Evolutionary conservation across 805 yeast species (phyloP), one percentile per base, ranked within the genome.

Genomic region (Suhomyces pyralidae): DNA sequence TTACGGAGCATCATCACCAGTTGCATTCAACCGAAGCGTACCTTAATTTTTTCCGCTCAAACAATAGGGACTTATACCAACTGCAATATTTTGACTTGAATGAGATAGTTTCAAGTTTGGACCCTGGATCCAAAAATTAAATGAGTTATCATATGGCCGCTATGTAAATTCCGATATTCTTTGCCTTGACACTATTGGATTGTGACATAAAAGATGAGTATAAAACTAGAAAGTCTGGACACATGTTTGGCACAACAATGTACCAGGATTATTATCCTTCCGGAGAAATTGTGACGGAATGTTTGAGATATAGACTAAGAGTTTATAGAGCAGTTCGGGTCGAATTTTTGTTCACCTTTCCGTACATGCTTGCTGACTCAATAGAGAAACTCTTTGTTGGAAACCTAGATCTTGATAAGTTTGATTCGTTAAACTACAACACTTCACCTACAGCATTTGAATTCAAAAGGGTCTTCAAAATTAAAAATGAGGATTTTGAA

Each of bases 231-330:
- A 49, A 49, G 15, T 50, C 52, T 5, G 55, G 55, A 3, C 36
- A 40, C 12, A 49, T 52, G 50, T 45, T 49, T 36, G 55, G 50
- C n/a, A 52, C 50, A 20, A 46, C 47, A 9, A 32, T 40, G 17
- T 49, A 49, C 42, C 52, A 45, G n/a, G 50, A 52, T 40, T 52
- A 48, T 36, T 52, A 52, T 42, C 52, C 55, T 25, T 46, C 52
- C 24, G 52, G 55, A 25, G 52, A 52, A 22, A 52, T 52, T 24
- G 52, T 52, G 25, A 49, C 49, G 20, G 55, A 52, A 34, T 52
- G 55, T 22, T 46, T 52, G 12, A 38, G 52, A 22, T 45, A 52
- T 38, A 40, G 36, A 30, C 42, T 49, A 12, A 28, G 51, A 17
- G 55, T 52, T 3, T 52, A 49, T 42, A 28, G 34, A 25, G 9